Conservation (phyloP, 164 flowering plant species). For the Vitis cinerea region DNA sequence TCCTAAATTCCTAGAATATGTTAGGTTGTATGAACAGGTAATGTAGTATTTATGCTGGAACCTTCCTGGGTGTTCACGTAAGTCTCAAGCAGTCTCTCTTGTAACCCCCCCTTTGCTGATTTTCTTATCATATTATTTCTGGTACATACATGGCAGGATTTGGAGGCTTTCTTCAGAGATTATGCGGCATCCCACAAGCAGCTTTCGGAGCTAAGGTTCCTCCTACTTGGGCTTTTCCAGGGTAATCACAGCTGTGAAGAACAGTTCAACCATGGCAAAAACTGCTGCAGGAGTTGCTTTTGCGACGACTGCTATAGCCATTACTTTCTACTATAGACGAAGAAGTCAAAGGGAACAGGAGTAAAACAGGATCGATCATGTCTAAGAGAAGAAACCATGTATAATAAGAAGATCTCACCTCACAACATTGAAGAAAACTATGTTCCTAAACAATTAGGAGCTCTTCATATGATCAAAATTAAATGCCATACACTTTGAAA, state of each 20-base stretch:
- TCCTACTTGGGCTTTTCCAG: constrained; percentile 2
- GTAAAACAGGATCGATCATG: not conserved
- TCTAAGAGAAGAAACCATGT: too few species aligned
- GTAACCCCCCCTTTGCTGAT: not conserved
- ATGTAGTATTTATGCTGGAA: not conserved
- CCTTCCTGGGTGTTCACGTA: not conserved
- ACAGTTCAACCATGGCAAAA: constrained; percentile 14
- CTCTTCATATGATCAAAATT: too few species aligned
- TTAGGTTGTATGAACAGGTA: constrained; percentile 81
- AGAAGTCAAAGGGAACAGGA: too few species aligned
- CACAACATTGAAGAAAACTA: not conserved
- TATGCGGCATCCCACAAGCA: constrained; percentile 90
- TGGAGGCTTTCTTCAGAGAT: constrained; percentile 80
- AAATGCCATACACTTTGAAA: too few species aligned
- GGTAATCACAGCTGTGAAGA: constrained; percentile 3
- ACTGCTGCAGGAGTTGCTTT: constrained; percentile 36
- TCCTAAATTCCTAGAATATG: constrained; percentile 60
- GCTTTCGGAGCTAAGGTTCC: constrained; percentile 89
- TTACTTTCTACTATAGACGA: constrained; percentile 32
- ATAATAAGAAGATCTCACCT: not conserved
- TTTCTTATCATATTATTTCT: not conserved
- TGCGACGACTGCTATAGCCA: constrained; percentile 37
- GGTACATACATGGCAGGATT: constrained; percentile 42
- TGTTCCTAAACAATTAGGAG: too few species aligned
- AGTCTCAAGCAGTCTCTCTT: not conserved